A percentile compares a stretch with the other conserved stretches of the same genome.
Conservation (phyloP, 2,329 filamentous ascomycete species). For the Dothistroma septosporum region DNA sequence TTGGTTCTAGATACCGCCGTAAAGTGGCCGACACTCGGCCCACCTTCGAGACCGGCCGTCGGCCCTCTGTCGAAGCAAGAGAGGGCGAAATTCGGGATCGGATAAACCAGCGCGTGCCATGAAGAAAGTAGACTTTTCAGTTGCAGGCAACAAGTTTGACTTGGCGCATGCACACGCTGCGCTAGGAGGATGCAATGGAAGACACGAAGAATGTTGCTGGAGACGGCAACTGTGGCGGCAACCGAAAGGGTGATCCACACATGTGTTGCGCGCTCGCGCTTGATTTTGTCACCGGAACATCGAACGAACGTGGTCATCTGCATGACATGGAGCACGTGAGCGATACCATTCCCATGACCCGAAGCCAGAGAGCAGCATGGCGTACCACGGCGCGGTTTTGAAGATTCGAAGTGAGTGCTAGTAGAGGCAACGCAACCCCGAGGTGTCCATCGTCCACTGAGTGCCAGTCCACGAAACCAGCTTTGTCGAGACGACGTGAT, state of each 20-base stretch:
- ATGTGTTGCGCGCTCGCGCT: not conserved
- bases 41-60: slow-evolving; percentile 4
- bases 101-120: slow-evolving; percentile 1
- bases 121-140: not conserved
- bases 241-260: not conserved
- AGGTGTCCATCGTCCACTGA: too few species aligned
- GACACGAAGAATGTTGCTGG: not conserved
- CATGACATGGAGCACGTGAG: not conserved
- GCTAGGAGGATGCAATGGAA: not conserved
- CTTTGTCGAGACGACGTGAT: not conserved
- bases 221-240: not conserved
- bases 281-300: not conserved
- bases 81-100: slow-evolving; percentile 16
- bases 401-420: not conserved
- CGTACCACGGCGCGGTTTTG: not conserved
- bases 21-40: slow-evolving; percentile 18
- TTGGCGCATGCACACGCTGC: slow-evolving; percentile 14
- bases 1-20: slow-evolving; percentile 11
- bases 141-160: slow-evolving; percentile 4
- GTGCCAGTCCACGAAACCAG: too few species aligned
- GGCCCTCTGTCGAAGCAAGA: slow-evolving; percentile 4
- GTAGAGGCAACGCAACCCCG: too few species aligned
- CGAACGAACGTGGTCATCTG: not conserved
- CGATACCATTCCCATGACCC: not conserved
- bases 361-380: not conserved